These are phyloP conservation scores for Oxytropis ochrocephala DNA, from an alignment of 306 rosid species.

Conservation along the genomic window DNA sequence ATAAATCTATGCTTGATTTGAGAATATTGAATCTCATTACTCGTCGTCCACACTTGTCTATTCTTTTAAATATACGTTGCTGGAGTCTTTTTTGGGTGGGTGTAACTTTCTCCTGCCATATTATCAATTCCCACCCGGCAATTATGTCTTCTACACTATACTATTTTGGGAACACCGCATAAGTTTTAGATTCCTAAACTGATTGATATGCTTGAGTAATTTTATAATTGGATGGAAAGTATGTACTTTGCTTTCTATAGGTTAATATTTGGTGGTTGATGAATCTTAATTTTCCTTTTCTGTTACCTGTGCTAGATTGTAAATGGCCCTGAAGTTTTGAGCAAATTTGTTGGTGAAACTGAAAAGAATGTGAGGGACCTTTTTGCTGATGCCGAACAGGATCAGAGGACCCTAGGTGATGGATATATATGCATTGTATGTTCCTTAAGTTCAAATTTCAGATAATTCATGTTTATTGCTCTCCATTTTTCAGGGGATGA, in stretches of 20 bases:
- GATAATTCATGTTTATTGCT: conserved; percentile 24
- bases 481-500: conserved; percentile 64
- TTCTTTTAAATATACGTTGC: neutral
- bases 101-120: conserved; percentile 1
- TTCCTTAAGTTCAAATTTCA: conserved; percentile 16
- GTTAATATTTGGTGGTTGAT: conserved; percentile 17
- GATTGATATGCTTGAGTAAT: conserved; percentile 18
- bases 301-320: conserved; percentile 54
- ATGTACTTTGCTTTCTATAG: conserved; percentile 20
- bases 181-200: conserved; percentile 9
- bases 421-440: conserved; percentile 16
- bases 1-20: conserved; percentile 16
- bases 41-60: neutral
- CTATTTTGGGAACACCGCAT: neutral
- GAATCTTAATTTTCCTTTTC: conserved; percentile 15
- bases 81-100: neutral
- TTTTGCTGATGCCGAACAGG: conserved; percentile 98
- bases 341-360: conserved; percentile 96
- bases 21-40: conserved; percentile 6
- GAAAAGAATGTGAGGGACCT: conserved; percentile 98
- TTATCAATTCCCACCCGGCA: neutral
- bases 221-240: conserved; percentile 7
- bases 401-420: conserved; percentile 77
- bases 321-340: conserved; percentile 97
- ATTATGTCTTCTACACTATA: conserved; percentile 11